A percentile compares a stretch with the other conserved stretches of the same genome.
Evolutionary conservation across 768 basidiomycete genomes (phyloP).

Genomic region (Boletus rubropictus): DNA sequence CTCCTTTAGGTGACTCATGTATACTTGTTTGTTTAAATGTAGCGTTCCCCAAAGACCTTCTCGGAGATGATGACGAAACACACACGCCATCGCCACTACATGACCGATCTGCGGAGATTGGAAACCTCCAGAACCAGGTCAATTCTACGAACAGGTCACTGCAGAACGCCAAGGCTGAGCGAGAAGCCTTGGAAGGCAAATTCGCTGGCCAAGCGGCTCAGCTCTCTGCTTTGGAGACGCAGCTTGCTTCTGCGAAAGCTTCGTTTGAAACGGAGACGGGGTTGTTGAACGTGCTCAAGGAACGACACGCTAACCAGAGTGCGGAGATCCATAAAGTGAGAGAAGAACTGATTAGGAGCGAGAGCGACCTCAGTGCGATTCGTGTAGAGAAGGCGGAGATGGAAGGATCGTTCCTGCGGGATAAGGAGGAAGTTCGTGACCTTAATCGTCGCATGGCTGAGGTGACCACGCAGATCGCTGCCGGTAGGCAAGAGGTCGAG

Average conservation of each 20-base stretch:
- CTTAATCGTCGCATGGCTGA: slow-evolving; percentile 83
- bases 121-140: slow-evolving; percentile 81
- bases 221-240: slow-evolving; percentile 74
- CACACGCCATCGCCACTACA: slow-evolving; percentile 49
- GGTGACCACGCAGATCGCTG: slow-evolving; percentile 64
- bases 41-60: slow-evolving; percentile 45
- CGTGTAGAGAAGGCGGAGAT: slow-evolving; percentile 88
- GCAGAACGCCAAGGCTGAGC: slow-evolving; percentile 59
- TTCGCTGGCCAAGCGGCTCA: slow-evolving; percentile 66
- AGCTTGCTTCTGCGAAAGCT: slow-evolving; percentile 77
- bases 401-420: slow-evolving; percentile 77
- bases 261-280: slow-evolving; percentile 82
- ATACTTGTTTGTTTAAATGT: not conserved
- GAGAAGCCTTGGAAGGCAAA: slow-evolving; percentile 56
- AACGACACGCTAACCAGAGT: slow-evolving; percentile 61
- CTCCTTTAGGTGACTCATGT: slow-evolving; percentile 5
- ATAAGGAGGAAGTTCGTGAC: slow-evolving; percentile 91
- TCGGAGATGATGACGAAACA: slow-evolving; percentile 62
- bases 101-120: slow-evolving; percentile 80
- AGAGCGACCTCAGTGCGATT: slow-evolving; percentile 87
- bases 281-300: slow-evolving; percentile 59
- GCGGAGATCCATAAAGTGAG: slow-evolving; percentile 65
- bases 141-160: slow-evolving; percentile 72
- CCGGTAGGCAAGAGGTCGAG: slow-evolving; percentile 70
- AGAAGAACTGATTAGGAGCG: slow-evolving; percentile 79